These are phyloP conservation scores for Podosphaera aphanis DNA, from an alignment of 2,329 filamentous ascomycete genomes.

Conservation along the genomic window DNA sequence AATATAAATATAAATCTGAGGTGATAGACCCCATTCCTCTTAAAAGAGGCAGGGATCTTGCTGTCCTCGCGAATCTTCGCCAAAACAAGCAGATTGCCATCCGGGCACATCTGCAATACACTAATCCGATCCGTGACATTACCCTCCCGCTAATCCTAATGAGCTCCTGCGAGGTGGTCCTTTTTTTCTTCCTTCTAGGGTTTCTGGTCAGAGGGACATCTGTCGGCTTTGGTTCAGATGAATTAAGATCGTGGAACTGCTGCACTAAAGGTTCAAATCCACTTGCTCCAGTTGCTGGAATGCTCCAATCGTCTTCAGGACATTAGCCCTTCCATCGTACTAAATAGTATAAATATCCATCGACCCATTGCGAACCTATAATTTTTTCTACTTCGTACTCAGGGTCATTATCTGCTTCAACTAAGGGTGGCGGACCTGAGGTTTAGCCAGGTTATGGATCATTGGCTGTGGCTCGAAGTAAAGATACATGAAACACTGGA, in stretches of 20 bases:
- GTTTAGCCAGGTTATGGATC: not conserved
- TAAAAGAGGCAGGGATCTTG: no score
- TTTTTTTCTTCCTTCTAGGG: not conserved
- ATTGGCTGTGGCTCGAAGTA: not conserved
- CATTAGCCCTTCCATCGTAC: not conserved
- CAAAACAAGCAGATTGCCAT: no score
- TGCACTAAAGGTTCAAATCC: not conserved
- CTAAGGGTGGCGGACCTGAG: not conserved
- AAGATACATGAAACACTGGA: not conserved
- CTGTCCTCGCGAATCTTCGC: no score
- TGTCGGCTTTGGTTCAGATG: not conserved
- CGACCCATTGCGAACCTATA: not conserved
- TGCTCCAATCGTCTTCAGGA: not conserved
- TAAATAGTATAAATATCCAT: not conserved
- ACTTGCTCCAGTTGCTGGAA: not conserved
- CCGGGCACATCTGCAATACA: no score
- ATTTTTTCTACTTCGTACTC: constrained; percentile 1
- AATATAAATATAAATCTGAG: no score
- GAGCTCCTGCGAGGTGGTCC: not conserved
- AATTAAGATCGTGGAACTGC: not conserved
- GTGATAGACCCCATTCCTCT: no score
- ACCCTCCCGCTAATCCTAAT: not conserved
- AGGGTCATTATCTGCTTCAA: not conserved
- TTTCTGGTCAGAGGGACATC: not conserved
- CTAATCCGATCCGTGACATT: not conserved